phyloP scores from a whole-genome alignment of 2,329 filamentous ascomycete species.

The Cercospora sp. region DNA sequence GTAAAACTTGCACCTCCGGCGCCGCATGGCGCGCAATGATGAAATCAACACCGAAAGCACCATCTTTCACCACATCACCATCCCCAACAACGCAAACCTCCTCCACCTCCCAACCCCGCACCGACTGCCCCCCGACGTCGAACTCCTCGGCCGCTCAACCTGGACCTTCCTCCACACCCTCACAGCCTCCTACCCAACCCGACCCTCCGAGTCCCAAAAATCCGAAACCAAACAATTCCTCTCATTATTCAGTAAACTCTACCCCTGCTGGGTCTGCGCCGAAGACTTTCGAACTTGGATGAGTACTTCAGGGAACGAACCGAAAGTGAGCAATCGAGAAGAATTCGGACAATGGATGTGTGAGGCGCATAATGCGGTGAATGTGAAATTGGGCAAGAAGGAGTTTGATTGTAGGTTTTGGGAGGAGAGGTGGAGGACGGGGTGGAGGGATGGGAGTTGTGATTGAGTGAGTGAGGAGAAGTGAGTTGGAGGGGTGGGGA shows the following conservation, averaged over 20 bases:
- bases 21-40: constrained; percentile 60
- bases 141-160: constrained; percentile 78
- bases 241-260: constrained; percentile 76
- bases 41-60: constrained; percentile 32
- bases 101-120: background rate
- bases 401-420: constrained; percentile 86
- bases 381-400: constrained; percentile 84
- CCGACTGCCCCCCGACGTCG: constrained; percentile 90
- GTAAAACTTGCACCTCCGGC: constrained; percentile 68
- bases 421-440: constrained; percentile 93
- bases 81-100: background rate
- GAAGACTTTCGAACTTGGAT: constrained; percentile 88
- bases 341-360: constrained; percentile 83
- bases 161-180: constrained; percentile 96
- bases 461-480: constrained; percentile 45
- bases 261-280: constrained; percentile 94
- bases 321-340: constrained; percentile 59
- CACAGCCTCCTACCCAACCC: constrained; percentile 78
- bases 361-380: constrained; percentile 83
- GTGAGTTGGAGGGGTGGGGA: background rate
- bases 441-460: constrained; percentile 73
- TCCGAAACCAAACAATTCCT: constrained; percentile 77
- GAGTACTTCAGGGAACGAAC: constrained; percentile 61
- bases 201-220: constrained; percentile 69
- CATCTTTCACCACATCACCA: constrained; percentile 36